Base-by-base conservation (phyloP, 1,139 yeast genomes). In the Geotrichum cucujoidarum region DNA sequence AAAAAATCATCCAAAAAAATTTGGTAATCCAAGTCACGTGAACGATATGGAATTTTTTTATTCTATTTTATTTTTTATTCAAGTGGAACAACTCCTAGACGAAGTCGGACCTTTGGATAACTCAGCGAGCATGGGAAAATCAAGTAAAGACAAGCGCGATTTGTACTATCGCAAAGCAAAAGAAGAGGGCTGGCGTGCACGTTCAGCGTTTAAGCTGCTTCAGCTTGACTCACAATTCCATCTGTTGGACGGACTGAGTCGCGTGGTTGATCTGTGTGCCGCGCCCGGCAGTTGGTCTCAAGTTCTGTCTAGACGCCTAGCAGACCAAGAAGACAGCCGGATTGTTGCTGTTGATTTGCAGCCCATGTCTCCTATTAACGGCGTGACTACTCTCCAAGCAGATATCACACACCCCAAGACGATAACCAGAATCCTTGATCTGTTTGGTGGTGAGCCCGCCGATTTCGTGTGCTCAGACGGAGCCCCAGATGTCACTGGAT, bases 231-330 rank as follows among this genome's bases (percentile, higher is more conserved):
- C 90, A 50, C 90, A 90, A 64, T 92, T 92, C 64, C 82, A 83
- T 55, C 74, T 92, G 11, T 84, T 92, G 59, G 74, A 80, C 47
- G 85, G 80, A 31, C 78, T 88, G 33, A 73, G 74, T 40, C 72
- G 96, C 57, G 98, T 92, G 5, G 98, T 92, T 8, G 98, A 92
- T 68, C 73, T 92, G 36, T 92, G 98, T 74, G 98, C 98, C 17
- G 98, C 98, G 3, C 98, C 98, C 1, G 98, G 98, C 1, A 88
- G 97, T 3, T 92, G 98, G 98, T 86, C 95, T 1, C 98, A 92
- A 63, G 98, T 92, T 1, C 74, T 92, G n/a, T 80, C 95, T 8
- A 69, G 85, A 53, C 83, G 81, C 55, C 34, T 45, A 24, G 40
- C 40, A 11, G 22, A 51, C 55, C 53, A 50, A 45, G 37, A 53